These are phyloP conservation scores for Melaleuca quinquenervia DNA, from an alignment of 345 rosid genomes.

Conservation along the genomic window DNA sequence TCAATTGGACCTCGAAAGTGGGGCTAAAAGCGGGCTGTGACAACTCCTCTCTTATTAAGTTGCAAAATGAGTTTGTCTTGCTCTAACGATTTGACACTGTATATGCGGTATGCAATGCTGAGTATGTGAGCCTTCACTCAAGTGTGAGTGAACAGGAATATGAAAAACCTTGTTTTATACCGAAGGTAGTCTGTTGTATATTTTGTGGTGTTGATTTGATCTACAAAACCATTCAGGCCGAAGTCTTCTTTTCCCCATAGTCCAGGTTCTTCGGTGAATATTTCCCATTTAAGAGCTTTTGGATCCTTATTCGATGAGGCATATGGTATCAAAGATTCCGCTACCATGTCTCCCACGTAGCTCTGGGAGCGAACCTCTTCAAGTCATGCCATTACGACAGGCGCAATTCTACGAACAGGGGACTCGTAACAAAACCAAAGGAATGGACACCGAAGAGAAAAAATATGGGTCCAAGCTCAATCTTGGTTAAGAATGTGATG, in stretches of 20 bases:
- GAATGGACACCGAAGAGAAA: neutral
- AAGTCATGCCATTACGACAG: neutral
- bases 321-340: conserved; percentile 46
- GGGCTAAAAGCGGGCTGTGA: too few species aligned
- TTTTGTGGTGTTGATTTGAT: conserved; percentile 77
- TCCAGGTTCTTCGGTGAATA: conserved; percentile 58
- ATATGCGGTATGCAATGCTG: neutral
- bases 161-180: conserved; percentile 82
- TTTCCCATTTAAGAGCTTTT: conserved; percentile 56
- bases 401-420: neutral
- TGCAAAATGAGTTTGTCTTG: neutral
- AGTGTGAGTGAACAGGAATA: neutral
- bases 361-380: conserved; percentile 61
- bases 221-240: conserved; percentile 45
- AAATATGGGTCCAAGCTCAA: neutral
- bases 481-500: neutral
- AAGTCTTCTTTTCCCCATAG: conserved; percentile 72
- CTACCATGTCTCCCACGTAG: conserved; percentile 64
- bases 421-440: neutral
- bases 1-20: too few species aligned
- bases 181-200: conserved; percentile 91
- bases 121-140: neutral
- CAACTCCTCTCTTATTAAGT: neutral
- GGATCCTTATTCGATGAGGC: conserved; percentile 9
- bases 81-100: neutral